Evolutionary conservation across 352 stramenopile genomes (phyloP).

Genomic region (Hyaloperonospora arabidopsidis): DNA sequence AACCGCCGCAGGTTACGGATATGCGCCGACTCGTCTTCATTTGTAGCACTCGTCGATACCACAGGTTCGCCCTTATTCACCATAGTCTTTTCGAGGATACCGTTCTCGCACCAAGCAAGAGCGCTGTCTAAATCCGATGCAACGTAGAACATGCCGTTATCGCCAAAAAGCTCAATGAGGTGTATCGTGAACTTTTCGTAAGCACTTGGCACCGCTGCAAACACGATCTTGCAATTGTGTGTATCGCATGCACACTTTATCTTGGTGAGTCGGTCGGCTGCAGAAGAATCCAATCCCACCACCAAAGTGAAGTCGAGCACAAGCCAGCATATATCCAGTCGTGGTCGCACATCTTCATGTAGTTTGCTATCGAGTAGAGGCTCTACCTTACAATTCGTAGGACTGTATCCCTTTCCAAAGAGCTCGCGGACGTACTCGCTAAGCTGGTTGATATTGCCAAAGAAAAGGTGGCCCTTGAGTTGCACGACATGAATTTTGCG

Average conservation of each 20-base stretch:
- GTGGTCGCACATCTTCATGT: slow-evolving; percentile 15
- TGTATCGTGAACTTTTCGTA: slow-evolving; percentile 61
- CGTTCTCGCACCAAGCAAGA: slow-evolving; percentile 67
- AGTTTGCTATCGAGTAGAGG: slow-evolving; percentile 17
- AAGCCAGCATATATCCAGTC: slow-evolving; percentile 40
- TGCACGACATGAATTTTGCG: slow-evolving; percentile 77
- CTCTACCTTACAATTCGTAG: slow-evolving; percentile 3
- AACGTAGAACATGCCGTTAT: slow-evolving; percentile 45
- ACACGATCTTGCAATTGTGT: slow-evolving; percentile 58
- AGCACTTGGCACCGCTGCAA: slow-evolving; percentile 50
- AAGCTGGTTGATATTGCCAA: slow-evolving; percentile 87
- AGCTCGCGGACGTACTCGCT: slow-evolving; percentile 81
- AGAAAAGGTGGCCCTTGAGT: slow-evolving; percentile 80
- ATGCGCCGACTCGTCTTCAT: slow-evolving; percentile 52
- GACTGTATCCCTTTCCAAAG: slow-evolving; percentile 31
- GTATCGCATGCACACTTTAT: slow-evolving; percentile 71
- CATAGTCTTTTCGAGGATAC: slow-evolving; percentile 40
- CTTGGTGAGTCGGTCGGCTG: slow-evolving; percentile 66
- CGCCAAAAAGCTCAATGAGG: slow-evolving; percentile 44
- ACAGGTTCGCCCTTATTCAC: slow-evolving; percentile 14
- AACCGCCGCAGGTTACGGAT: slow-evolving; percentile 50
- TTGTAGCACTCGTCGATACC: slow-evolving; percentile 15
- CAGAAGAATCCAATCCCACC: slow-evolving; percentile 85
- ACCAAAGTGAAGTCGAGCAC: slow-evolving; percentile 92
- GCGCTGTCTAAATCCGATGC: slow-evolving; percentile 54